Percentiles rank a stretch among this genome's conserved stretches.
Evolutionary conservation across 2,329 filamentous ascomycete species (phyloP).

Genomic region (Monosporascus sp.): DNA sequence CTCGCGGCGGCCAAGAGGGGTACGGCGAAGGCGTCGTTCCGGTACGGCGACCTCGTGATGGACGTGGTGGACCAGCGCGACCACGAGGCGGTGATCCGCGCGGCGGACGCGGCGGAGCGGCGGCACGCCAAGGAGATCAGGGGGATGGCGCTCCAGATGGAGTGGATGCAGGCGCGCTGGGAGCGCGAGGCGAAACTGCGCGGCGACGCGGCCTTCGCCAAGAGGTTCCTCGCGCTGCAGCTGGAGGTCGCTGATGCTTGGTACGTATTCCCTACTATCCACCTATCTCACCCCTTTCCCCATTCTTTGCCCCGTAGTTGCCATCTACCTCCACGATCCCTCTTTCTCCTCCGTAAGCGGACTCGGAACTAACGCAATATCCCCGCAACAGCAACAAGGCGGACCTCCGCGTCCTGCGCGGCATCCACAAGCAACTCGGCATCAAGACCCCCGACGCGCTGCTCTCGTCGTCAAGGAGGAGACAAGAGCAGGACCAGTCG

Average conservation of each 20-base stretch:
- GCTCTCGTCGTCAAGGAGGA: constrained; percentile 25
- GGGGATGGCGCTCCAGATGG: constrained; percentile 82
- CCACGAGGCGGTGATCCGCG: constrained; percentile 47
- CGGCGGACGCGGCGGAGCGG: constrained; percentile 58
- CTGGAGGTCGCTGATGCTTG: constrained; percentile 83
- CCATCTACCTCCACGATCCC: constrained; percentile 1
- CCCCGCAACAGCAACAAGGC: constrained; percentile 74
- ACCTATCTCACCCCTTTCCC: constrained; percentile 2
- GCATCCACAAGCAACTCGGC: constrained; percentile 64
- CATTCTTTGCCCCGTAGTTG: background rate
- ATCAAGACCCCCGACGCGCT: constrained; percentile 28
- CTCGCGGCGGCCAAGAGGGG: constrained; percentile 15
- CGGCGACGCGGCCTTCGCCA: constrained; percentile 76
- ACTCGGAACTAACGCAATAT: constrained; percentile 20
- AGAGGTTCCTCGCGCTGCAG: constrained; percentile 74
- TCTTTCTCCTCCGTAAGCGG: constrained; percentile 2
- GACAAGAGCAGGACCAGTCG: constrained; percentile 5
- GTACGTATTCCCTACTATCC: constrained; percentile 51
- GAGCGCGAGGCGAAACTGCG: constrained; percentile 76
- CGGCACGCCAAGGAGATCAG: constrained; percentile 70
- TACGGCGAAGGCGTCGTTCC: constrained; percentile 22
- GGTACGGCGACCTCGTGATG: constrained; percentile 45
- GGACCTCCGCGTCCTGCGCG: constrained; percentile 77
- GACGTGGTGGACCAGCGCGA: constrained; percentile 35
- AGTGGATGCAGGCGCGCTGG: constrained; percentile 80